Conservation (phyloP, 768 basidiomycete species). For the Leccinum disarticulatum region DNA sequence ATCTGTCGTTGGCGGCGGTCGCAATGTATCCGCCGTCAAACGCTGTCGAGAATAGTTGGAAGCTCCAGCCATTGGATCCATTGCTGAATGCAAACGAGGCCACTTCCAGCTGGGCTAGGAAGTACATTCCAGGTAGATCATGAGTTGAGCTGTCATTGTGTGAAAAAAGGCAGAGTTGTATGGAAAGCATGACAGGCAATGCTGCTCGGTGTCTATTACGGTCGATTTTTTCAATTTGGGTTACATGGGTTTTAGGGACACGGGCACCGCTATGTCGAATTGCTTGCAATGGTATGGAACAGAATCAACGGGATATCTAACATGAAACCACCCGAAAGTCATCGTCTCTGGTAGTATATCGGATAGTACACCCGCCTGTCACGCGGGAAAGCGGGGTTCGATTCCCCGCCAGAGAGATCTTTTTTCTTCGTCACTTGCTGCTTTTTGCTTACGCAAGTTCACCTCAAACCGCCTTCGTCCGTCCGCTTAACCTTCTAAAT, state of each 20-base stretch:
- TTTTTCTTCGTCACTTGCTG: background rate
- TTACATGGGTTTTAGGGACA: too few species aligned
- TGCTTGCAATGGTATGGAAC: too few species aligned
- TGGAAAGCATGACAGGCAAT: too few species aligned
- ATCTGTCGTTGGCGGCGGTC: slow-evolving; percentile 81
- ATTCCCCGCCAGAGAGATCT: slow-evolving; percentile 45
- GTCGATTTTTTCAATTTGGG: too few species aligned
- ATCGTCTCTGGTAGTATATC: slow-evolving; percentile 48
- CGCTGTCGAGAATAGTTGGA: slow-evolving; percentile 45
- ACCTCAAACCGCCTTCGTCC: background rate
- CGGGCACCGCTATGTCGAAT: too few species aligned
- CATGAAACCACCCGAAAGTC: background rate
- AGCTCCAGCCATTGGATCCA: slow-evolving; percentile 61
- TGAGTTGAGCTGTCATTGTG: slow-evolving; percentile 8
- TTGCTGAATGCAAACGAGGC: slow-evolving; percentile 66
- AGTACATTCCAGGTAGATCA: slow-evolving; percentile 45
- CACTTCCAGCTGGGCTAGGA: slow-evolving; percentile 67
- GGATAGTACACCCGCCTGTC: slow-evolving; percentile 54
- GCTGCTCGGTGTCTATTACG: too few species aligned
- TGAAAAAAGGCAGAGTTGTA: background rate
- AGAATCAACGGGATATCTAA: too few species aligned
- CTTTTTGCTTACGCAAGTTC: background rate
- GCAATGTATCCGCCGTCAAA: slow-evolving; percentile 58
- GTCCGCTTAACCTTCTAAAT: slow-evolving; percentile 27
- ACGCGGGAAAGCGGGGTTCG: slow-evolving; percentile 48